Base-by-base conservation (phyloP, 768 basidiomycete species). In the Suillus bovinus region DNA sequence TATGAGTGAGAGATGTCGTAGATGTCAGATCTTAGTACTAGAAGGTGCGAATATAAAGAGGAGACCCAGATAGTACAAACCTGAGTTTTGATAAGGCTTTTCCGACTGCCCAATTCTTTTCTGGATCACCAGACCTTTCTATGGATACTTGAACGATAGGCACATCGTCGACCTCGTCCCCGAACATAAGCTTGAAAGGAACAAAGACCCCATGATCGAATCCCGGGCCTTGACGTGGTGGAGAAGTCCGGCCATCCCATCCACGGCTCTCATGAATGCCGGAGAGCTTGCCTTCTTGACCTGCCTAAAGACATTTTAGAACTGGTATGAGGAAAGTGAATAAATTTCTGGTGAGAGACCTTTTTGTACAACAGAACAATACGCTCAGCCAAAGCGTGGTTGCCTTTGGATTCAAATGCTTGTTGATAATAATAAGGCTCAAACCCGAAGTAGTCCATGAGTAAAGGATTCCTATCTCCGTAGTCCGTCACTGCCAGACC, bases 201-300 rank as follows among this genome's bases (percentile, higher is more conserved):
- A 93, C 78, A 70, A 92, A 93, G 50, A 92, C 89, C 27, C 91
- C 91, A 67, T 91, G 90, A 69, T 91, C 90, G 0, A 91, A 74
- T 7, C 90, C 90, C 0, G 88, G 83, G 0, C 86, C 88, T 39
- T 17, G 36, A 56, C 24, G 17, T 16, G 55, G 55, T 52, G 67
- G 53, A 68, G 84, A 86, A 0, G 88, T 87, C 22, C 88, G 76
- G 11, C 89, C 90, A 65, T 91, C 89, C 60, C 71, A 66, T 3
- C 90, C 90, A 16, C 90, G 83, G 22, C 78, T 54, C 70, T 92
- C 90, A 1, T 70, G 65, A 55, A 73, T 79, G 7, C 77, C 68
- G 8, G 81, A 81, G 8, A 82, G 77, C 27, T 86, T 82, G 3
- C 86, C 85, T 34, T 71, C 65, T 42, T 83, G 75, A 7, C 86